A percentile compares a stretch with the other conserved stretches of the same genome.
Evolutionary conservation across 352 stramenopile species (phyloP).

Genomic region (Poterioochromonas sp.): DNA sequence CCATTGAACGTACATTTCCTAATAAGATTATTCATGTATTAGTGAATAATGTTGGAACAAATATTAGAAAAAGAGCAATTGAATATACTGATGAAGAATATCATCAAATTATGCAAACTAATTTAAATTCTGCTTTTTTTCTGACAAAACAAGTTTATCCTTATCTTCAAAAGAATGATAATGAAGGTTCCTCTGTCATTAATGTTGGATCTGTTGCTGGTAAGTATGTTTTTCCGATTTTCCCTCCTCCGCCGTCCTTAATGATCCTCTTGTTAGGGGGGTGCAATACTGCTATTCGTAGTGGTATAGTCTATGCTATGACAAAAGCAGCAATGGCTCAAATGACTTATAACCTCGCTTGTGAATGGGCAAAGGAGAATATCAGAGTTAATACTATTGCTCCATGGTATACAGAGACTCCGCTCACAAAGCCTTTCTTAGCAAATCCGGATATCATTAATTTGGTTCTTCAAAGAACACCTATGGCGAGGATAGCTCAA

Average conservation of each 20-base stretch:
- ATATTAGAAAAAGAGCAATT: slow-evolving; percentile 48
- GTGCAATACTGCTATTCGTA: slow-evolving; percentile 1
- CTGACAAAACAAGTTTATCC: slow-evolving; percentile 55
- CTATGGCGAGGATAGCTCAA: slow-evolving; percentile 61
- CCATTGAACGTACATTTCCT: slow-evolving; percentile 47
- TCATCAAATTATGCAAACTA: slow-evolving; percentile 46
- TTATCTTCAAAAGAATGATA: slow-evolving; percentile 50
- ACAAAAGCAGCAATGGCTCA: slow-evolving; percentile 72
- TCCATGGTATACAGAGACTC: slow-evolving; percentile 69
- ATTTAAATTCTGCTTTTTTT: slow-evolving; percentile 55
- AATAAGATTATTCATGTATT: slow-evolving; percentile 40
- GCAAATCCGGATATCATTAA: slow-evolving; percentile 49
- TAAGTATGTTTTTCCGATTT: slow-evolving; percentile 45
- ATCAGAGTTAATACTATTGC: slow-evolving; percentile 69
- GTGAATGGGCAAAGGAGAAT: slow-evolving; percentile 59
- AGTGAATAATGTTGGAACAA: slow-evolving; percentile 58
- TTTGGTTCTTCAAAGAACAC: slow-evolving; percentile 47
- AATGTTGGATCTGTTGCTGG: slow-evolving; percentile 54
- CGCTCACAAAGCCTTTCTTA: slow-evolving; percentile 65
- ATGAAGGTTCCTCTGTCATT: slow-evolving; percentile 41
- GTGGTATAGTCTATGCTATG: slow-evolving; percentile 57
- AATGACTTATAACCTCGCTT: slow-evolving; percentile 66
- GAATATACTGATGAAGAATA: slow-evolving; percentile 49
- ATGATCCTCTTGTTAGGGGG: no score
- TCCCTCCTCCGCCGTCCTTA: no score